Evolutionary conservation across 768 basidiomycete species (phyloP).

Genomic region (Lactarius deliciosus): DNA sequence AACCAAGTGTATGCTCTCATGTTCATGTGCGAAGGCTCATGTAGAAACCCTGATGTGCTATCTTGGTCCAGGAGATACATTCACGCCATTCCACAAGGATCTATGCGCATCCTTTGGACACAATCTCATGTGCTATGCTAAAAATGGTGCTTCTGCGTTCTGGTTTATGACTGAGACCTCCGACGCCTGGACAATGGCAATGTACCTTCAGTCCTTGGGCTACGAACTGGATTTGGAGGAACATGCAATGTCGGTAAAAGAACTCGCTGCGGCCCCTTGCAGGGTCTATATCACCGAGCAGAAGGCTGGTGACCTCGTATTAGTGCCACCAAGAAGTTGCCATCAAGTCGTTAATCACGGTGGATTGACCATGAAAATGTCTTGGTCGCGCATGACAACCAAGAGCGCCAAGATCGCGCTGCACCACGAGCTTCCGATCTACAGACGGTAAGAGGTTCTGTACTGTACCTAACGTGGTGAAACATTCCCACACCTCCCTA

Average conservation of each 20-base stretch:
- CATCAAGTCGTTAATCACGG: slow-evolving; percentile 84
- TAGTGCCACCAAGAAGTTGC: slow-evolving; percentile 77
- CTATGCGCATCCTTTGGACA: slow-evolving; percentile 82
- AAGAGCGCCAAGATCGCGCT: slow-evolving; percentile 58
- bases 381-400: slow-evolving; percentile 85
- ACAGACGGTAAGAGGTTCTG: slow-evolving; percentile 56
- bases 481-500: not conserved
- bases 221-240: slow-evolving; percentile 74
- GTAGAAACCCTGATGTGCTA: slow-evolving; percentile 88
- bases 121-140: slow-evolving; percentile 83
- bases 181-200: slow-evolving; percentile 51
- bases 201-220: slow-evolving; percentile 56
- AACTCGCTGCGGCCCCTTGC: slow-evolving; percentile 67
- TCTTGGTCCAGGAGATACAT: slow-evolving; percentile 77
- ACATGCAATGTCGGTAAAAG: slow-evolving; percentile 59
- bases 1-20: slow-evolving; percentile 15
- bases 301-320: slow-evolving; percentile 70
- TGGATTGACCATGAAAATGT: slow-evolving; percentile 78
- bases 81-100: slow-evolving; percentile 84
- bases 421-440: slow-evolving; percentile 74
- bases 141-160: slow-evolving; percentile 67
- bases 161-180: slow-evolving; percentile 84
- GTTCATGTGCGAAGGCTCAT: slow-evolving; percentile 26
- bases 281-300: slow-evolving; percentile 71
- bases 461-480: not conserved